These are phyloP conservation scores for Silene noctiflora DNA, from an alignment of 179 eudicot genomes.

Conservation along the genomic window DNA sequence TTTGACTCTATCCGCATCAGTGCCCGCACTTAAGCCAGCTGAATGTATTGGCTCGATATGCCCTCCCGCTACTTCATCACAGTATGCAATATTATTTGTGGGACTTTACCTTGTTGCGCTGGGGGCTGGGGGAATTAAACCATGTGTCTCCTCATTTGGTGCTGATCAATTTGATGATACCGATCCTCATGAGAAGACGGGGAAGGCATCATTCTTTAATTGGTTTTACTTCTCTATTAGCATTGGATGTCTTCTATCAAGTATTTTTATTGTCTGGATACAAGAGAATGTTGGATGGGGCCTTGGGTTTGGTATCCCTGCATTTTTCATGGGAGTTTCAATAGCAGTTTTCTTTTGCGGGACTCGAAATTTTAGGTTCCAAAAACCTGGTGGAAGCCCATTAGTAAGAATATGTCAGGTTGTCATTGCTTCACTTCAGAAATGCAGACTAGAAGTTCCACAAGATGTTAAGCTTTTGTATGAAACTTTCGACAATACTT, in stretches of 20 bases:
- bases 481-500: conserved; percentile 45
- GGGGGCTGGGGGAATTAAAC: conserved; percentile 74
- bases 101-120: conserved; percentile 68
- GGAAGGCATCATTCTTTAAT: conserved; percentile 64
- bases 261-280: conserved; percentile 56
- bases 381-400: conserved; percentile 69
- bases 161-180: conserved; percentile 84
- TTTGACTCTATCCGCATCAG: conserved; percentile 56
- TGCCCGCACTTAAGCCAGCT: conserved; percentile 49
- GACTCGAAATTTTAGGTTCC: conserved; percentile 56
- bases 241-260: conserved; percentile 55
- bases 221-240: conserved; percentile 67
- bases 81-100: conserved; percentile 44
- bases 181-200: conserved; percentile 45
- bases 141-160: conserved; percentile 68
- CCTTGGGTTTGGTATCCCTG: conserved; percentile 62
- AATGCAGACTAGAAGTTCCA: conserved; percentile 45
- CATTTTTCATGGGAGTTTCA: conserved; percentile 57
- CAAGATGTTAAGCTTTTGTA: conserved; percentile 42
- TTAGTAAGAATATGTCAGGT: conserved; percentile 68
- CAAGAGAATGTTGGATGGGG: conserved; percentile 75
- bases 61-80: conserved; percentile 58
- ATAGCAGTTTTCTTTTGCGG: conserved; percentile 54
- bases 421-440: conserved; percentile 52
- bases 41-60: conserved; percentile 54